These are phyloP conservation scores for Neoscytalidium dimidiatum DNA, from an alignment of 2,329 filamentous ascomycete genomes.

Conservation along the genomic window DNA sequence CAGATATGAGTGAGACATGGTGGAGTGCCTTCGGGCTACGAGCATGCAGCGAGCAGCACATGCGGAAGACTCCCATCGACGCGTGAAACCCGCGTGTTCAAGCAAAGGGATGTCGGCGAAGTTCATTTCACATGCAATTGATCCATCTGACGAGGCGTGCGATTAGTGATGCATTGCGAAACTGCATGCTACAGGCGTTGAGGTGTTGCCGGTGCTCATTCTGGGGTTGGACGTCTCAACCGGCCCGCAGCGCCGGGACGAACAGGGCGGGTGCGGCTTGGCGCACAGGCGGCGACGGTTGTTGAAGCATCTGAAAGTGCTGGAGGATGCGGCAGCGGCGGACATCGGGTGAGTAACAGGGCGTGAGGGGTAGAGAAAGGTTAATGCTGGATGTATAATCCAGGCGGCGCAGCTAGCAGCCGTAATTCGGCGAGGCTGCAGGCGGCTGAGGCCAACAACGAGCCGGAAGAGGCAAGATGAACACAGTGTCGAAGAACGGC, in stretches of 20 bases:
- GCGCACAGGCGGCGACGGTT: background rate
- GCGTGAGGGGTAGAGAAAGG: constrained; percentile 7
- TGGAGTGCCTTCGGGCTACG: background rate
- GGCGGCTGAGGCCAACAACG: background rate
- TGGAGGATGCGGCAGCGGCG: background rate
- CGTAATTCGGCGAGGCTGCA: constrained; percentile 5
- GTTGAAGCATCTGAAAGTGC: background rate
- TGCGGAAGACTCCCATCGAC: background rate
- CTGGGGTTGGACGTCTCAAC: background rate
- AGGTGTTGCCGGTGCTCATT: background rate
- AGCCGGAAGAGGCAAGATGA: background rate
- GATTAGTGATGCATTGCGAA: background rate
- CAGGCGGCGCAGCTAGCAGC: background rate
- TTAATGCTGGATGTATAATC: background rate
- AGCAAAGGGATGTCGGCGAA: background rate
- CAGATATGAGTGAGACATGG: background rate
- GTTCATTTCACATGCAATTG: background rate
- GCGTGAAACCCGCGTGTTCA: background rate
- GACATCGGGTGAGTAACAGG: background rate
- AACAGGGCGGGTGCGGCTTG: background rate
- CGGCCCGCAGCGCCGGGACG: background rate
- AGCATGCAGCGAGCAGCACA: background rate
- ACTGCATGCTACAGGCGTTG: background rate
- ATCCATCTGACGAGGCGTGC: background rate
- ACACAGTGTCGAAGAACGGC: background rate